Evolutionary conservation across 2,329 filamentous ascomycete genomes (phyloP), one percentile per base, ranked within the genome.

Genomic region (Penicillium sclerotiorum): DNA sequence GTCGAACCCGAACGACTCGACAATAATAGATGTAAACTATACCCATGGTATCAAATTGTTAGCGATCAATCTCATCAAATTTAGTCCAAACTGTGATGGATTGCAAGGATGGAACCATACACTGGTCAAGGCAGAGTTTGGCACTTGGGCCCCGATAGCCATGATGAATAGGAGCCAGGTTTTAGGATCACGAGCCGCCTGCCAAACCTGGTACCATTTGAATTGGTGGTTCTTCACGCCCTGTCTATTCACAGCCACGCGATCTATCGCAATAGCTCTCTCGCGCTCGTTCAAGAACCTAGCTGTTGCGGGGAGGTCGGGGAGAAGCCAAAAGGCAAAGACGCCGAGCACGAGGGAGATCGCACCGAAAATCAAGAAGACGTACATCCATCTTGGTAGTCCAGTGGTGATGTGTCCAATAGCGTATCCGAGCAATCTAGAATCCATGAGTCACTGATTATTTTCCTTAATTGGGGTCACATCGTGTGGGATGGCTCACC

Each of bases 81-180:
- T 15, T 25, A 45, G 22, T 1, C 8, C 21, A 25, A 4, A 2
- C 5, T 20, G 8, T 0, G 9, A n/a, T 20, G 3, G 15, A 9
- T 35, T 17, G 4, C 5, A 7, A 17, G n/a, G 18, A 8, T 23
- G n/a, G 9, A 21, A 4, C 15, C 55, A 41, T 58, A 66, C 62
- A 35, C 73, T 80, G 0, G 81, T 83, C 32, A 83, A 61, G 1
- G 80, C 81, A 0, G 79, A 75, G 47, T 84, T 84, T 0, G 80
- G 80, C 1, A 84, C 71, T 53, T 83, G 79, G 0, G 80, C 80
- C 0, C 76, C 79, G 13, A 76, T 69, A 1, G 79, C 76, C 64
- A 79, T 74, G 22, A 82, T 53, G 49, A 83, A 82, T 5, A 85
- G 59, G 13, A 84, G 71, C 80, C 81, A 85, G 0, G 80, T 82